phyloP scores from a whole-genome alignment of 2,329 filamentous ascomycete species.

The Aspergillus ochraceus region DNA sequence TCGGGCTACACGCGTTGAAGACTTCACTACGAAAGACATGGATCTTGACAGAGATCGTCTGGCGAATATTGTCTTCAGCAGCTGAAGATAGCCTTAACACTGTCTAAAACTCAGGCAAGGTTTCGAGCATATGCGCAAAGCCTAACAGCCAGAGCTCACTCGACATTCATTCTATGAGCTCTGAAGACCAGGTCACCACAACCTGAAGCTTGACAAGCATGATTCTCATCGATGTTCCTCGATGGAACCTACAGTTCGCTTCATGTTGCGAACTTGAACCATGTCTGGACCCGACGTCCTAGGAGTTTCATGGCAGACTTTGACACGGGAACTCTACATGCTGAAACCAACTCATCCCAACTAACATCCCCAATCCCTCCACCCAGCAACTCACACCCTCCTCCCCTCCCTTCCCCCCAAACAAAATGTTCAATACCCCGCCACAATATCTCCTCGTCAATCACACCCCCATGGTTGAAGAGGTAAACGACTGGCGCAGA shows the following conservation, averaged over 20 bases:
- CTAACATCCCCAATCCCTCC: neutral
- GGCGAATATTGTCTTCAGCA: no score
- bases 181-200: conserved; percentile 93
- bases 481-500: conserved; percentile 97
- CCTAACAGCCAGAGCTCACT: conserved; percentile 92
- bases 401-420: conserved; percentile 30
- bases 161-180: conserved; percentile 71
- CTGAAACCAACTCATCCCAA: neutral
- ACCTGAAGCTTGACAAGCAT: conserved; percentile 76
- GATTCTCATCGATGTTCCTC: no score
- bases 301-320: no score
- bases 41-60: no score
- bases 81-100: conserved; percentile 39
- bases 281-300: conserved; percentile 25
- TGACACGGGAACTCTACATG: no score
- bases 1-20: no score
- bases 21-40: no score
- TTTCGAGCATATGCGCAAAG: conserved; percentile 98
- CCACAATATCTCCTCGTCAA: conserved; percentile 83
- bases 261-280: conserved; percentile 34
- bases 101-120: conserved; percentile 91
- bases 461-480: conserved; percentile 62
- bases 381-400: neutral
- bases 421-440: conserved; percentile 41
- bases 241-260: conserved; percentile 14